Conservation (phyloP, 148 eudicot genomes). For the Bassia scoparia region DNA sequence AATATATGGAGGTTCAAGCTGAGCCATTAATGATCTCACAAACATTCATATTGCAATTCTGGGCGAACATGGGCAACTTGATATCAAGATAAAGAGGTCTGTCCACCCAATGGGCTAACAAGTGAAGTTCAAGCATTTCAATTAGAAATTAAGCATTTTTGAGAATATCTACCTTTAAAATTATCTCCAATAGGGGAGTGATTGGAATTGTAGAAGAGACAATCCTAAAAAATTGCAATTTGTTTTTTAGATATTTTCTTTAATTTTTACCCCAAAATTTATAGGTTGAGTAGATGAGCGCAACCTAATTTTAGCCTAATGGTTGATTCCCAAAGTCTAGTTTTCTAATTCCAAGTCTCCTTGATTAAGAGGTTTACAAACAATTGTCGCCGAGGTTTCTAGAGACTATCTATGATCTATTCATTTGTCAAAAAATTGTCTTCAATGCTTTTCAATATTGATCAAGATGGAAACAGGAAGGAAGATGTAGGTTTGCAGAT, state of each 20-base stretch:
- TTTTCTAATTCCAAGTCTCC: not conserved
- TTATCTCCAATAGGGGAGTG: not conserved
- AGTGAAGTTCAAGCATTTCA: not conserved
- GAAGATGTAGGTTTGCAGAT: not conserved
- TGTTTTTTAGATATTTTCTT: not conserved
- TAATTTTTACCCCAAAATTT: not conserved
- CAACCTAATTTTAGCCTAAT: not conserved
- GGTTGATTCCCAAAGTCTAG: not conserved
- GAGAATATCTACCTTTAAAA: not conserved
- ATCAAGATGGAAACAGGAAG: not conserved
- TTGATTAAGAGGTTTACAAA: not conserved
- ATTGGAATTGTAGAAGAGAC: too few species aligned
- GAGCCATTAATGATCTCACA: not conserved
- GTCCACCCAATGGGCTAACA: not conserved
- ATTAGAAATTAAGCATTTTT: not conserved
- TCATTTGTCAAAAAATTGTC: not conserved
- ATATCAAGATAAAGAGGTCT: too few species aligned
- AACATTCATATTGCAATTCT: too few species aligned
- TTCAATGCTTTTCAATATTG: not conserved
- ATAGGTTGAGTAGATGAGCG: not conserved
- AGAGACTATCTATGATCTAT: too few species aligned
- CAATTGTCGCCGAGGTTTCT: too few species aligned
- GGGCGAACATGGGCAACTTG: too few species aligned
- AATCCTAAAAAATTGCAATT: not conserved
- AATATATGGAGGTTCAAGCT: too few species aligned